These are phyloP conservation scores for Senecio squalidus DNA, from an alignment of 140 eudicot genomes.

Conservation along the genomic window DNA sequence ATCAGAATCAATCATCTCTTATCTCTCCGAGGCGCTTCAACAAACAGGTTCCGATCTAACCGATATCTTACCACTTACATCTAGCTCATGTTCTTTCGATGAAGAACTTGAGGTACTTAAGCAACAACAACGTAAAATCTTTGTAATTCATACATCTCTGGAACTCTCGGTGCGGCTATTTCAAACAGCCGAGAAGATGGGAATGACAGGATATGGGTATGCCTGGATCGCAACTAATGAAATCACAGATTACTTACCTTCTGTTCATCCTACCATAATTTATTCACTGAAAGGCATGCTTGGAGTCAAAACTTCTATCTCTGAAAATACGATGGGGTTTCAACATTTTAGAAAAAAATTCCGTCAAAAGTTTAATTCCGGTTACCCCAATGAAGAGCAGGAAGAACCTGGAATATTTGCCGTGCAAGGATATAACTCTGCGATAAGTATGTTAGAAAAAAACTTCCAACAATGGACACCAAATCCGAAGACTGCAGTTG, in stretches of 20 bases:
- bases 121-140: slow-evolving; percentile 27
- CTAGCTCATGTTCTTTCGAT: neutral
- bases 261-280: slow-evolving; percentile 13
- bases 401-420: slow-evolving; percentile 34
- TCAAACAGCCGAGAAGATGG: slow-evolving; percentile 25
- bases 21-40: slow-evolving; percentile 24
- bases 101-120: slow-evolving; percentile 27
- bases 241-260: slow-evolving; percentile 37
- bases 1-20: slow-evolving; percentile 19
- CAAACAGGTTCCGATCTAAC: slow-evolving; percentile 18
- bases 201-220: slow-evolving; percentile 30
- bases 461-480: too few species aligned
- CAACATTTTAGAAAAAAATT: slow-evolving; percentile 26
- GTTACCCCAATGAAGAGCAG: slow-evolving; percentile 35
- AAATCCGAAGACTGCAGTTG: too few species aligned
- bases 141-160: slow-evolving; percentile 34
- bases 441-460: neutral
- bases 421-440: slow-evolving; percentile 33
- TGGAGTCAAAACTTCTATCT: slow-evolving; percentile 36
- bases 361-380: slow-evolving; percentile 18
- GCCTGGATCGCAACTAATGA: slow-evolving; percentile 38
- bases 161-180: slow-evolving; percentile 19
- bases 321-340: slow-evolving; percentile 16
- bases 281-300: slow-evolving; percentile 32
- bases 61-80: slow-evolving; percentile 18